Conservation (phyloP, 192 early-diverging fungal genomes). For the Coemansia sp. region DNA sequence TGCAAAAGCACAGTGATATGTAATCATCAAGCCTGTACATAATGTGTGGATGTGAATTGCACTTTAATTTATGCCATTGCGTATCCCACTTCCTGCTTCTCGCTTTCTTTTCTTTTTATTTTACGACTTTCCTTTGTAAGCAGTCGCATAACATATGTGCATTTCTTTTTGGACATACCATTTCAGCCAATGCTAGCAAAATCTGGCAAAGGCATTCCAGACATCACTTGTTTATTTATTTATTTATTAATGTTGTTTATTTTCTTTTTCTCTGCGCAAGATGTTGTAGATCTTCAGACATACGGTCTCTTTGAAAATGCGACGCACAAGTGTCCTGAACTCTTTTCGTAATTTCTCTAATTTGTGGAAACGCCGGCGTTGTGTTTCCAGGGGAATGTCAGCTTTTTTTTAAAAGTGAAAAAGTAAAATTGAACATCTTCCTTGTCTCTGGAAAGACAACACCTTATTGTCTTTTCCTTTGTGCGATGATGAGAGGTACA, state of each 20-base stretch:
- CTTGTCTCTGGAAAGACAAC: too few relatives aligned
- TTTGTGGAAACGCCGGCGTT: background rate
- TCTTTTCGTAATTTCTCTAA: slow-evolving; percentile 21
- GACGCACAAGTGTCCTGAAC: slow-evolving; percentile 31
- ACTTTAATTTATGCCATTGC: slow-evolving; percentile 6
- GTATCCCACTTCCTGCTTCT: background rate
- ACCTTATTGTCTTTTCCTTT: too few relatives aligned
- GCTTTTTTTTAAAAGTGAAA: too few relatives aligned
- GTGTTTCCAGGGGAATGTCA: too few relatives aligned
- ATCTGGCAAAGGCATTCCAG: background rate
- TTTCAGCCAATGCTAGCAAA: background rate
- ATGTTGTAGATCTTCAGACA: slow-evolving; percentile 42
- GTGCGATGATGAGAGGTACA: too few relatives aligned
- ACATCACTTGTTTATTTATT: slow-evolving; percentile 13
- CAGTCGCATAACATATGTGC: background rate
- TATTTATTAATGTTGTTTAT: background rate
- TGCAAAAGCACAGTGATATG: background rate
- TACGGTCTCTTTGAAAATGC: slow-evolving; percentile 52
- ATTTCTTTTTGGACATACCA: background rate
- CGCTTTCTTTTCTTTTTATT: background rate
- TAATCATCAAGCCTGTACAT: background rate
- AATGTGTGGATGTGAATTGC: background rate
- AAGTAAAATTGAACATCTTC: too few relatives aligned
- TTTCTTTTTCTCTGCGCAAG: slow-evolving; percentile 9
- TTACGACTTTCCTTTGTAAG: background rate